Conservation (phyloP, 2,329 filamentous ascomycete genomes). For the Xylariaceae sp. region DNA sequence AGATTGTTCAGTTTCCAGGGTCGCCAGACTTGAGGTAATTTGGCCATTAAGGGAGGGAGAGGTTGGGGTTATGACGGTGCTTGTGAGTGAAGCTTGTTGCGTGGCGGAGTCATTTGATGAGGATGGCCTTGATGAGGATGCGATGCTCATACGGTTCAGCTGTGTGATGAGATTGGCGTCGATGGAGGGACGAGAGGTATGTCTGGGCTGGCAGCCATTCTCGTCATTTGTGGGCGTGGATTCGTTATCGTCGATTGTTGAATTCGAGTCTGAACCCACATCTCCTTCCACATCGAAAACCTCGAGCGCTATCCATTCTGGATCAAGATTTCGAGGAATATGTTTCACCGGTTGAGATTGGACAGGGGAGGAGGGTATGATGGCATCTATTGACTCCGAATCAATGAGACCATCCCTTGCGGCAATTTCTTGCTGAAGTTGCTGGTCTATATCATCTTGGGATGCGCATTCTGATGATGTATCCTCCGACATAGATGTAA, state of each 20-base stretch:
- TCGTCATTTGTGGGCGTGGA: conserved; percentile 2
- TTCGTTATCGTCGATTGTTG: conserved; percentile 15
- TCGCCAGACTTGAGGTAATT: background rate
- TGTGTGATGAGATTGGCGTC: conserved; percentile 30
- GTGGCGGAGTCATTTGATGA: conserved; percentile 17
- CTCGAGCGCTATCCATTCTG: conserved; percentile 89
- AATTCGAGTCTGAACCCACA: conserved; percentile 35
- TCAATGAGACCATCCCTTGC: conserved; percentile 4
- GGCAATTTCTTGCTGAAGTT: conserved; percentile 39
- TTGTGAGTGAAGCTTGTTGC: conserved; percentile 8
- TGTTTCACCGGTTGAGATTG: conserved; percentile 19
- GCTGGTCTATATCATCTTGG: conserved; percentile 45
- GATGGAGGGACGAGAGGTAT: conserved; percentile 18
- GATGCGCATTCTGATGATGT: conserved; percentile 30
- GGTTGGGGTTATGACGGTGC: background rate
- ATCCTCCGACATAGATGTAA: conserved; percentile 17
- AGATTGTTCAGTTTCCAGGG: background rate
- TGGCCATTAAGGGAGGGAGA: background rate
- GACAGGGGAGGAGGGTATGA: conserved; percentile 2
- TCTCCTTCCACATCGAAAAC: conserved; percentile 64
- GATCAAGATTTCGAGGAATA: conserved; percentile 72
- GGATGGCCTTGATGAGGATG: conserved; percentile 23
- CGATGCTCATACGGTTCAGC: conserved; percentile 43
- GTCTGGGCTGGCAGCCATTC: conserved; percentile 12
- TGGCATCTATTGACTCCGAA: too few species aligned